Percentiles rank a stretch among this genome's conserved stretches.
Conservation (phyloP, 2,329 filamentous ascomycete species). For the Purpureocillium takamizusanense region DNA sequence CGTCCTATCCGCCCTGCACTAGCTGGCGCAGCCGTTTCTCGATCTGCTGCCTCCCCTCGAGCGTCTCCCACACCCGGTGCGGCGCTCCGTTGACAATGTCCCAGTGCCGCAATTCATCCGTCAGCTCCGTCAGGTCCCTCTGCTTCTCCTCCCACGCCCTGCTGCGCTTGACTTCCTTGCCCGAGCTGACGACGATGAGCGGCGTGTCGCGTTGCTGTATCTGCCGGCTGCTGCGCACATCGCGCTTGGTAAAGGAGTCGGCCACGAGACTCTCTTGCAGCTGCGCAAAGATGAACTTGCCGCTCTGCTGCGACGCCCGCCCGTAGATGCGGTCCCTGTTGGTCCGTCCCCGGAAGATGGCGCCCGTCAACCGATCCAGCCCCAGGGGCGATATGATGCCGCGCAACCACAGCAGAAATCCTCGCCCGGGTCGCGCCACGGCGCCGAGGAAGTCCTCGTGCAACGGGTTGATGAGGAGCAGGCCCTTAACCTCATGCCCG, state of each 20-base stretch:
- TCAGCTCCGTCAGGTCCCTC: slow-evolving; percentile 72
- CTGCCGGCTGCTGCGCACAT: slow-evolving; percentile 66
- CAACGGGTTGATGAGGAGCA: slow-evolving; percentile 79
- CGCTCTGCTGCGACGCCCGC: slow-evolving; percentile 64
- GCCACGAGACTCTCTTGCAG: slow-evolving; percentile 90
- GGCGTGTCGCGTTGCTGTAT: slow-evolving; percentile 73
- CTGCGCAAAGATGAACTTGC: slow-evolving; percentile 81
- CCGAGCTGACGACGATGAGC: slow-evolving; percentile 75
- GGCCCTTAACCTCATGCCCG: slow-evolving; percentile 60
- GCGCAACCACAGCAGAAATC: slow-evolving; percentile 79
- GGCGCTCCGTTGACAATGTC: slow-evolving; percentile 79
- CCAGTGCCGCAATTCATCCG: slow-evolving; percentile 71
- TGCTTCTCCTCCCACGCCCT: slow-evolving; percentile 76
- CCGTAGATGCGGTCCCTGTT: slow-evolving; percentile 82
- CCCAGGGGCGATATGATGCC: slow-evolving; percentile 84
- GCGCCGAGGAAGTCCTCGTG: slow-evolving; percentile 76
- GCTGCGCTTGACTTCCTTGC: slow-evolving; percentile 56
- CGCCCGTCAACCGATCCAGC: slow-evolving; percentile 68
- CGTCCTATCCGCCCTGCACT: slow-evolving; percentile 6
- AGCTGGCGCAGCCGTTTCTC: slow-evolving; percentile 71
- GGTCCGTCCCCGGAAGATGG: slow-evolving; percentile 71
- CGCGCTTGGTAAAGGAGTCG: slow-evolving; percentile 71
- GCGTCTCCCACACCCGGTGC: slow-evolving; percentile 75
- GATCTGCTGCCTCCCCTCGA: slow-evolving; percentile 62
- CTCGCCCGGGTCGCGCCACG: slow-evolving; percentile 57